phyloP scores from a whole-genome alignment of 805 yeast species.

The Wickerhamiella occidentalis region DNA sequence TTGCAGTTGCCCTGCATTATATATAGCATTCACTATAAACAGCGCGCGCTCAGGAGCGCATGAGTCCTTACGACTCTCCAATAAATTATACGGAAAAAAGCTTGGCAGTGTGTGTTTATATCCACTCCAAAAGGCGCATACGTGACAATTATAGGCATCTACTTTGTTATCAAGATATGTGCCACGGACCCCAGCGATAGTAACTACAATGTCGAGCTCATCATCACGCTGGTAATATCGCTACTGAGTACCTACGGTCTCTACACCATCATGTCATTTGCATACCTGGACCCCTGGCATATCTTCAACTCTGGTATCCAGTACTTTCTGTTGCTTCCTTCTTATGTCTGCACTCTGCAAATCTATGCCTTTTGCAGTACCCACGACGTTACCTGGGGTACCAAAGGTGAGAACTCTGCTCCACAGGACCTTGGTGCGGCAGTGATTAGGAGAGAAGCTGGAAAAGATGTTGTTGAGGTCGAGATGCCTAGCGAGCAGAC shows the following conservation, averaged over 20 bases:
- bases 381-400: conserved; percentile 98
- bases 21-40: too few relatives aligned
- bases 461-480: conserved; percentile 64
- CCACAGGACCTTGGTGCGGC: conserved; percentile 66
- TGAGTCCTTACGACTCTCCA: too few relatives aligned
- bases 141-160: conserved; percentile 70
- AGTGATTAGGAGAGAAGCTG: conserved; percentile 61
- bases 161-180: conserved; percentile 54
- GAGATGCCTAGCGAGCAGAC: conserved; percentile 58
- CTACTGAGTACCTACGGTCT: conserved; percentile 84
- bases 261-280: conserved; percentile 65
- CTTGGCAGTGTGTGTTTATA: too few relatives aligned
- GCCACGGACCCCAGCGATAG: conserved; percentile 27
- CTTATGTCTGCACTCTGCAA: conserved; percentile 83
- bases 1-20: too few relatives aligned
- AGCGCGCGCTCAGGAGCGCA: too few relatives aligned
- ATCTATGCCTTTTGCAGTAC: conserved; percentile 96
- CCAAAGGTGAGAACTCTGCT: conserved; percentile 81
- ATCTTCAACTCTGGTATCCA: conserved; percentile 75
- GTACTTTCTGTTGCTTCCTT: conserved; percentile 80
- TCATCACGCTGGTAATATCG: conserved; percentile 63
- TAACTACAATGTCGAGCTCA: conserved; percentile 39
- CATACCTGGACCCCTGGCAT: conserved; percentile 96
- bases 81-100: too few relatives aligned
- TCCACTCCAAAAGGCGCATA: too few relatives aligned